These are phyloP conservation scores for Hemileccinum rubropunctum DNA, from an alignment of 768 basidiomycete genomes.

Conservation along the genomic window DNA sequence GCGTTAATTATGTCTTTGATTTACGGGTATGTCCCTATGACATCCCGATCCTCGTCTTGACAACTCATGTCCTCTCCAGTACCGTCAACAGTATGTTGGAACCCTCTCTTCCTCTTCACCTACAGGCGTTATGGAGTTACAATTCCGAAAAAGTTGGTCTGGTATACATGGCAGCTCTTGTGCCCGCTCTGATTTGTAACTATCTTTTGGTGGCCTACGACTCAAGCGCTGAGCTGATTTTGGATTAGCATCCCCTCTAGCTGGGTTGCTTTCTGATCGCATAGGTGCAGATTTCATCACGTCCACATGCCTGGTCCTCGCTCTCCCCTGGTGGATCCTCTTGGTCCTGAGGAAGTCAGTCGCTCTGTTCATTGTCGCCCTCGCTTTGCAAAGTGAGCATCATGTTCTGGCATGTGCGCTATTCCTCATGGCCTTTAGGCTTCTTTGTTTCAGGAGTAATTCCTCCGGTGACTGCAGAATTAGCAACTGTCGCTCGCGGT, in stretches of 20 bases:
- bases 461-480: conserved; percentile 63
- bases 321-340: conserved; percentile 64
- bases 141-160: conserved; percentile 55
- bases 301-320: conserved; percentile 42
- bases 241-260: conserved; percentile 49
- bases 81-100: conserved; percentile 50
- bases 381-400: conserved; percentile 53
- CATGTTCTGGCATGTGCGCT: neutral
- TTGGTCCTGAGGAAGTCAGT: conserved; percentile 54
- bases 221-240: neutral
- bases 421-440: conserved; percentile 34
- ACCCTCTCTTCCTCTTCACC: conserved; percentile 54
- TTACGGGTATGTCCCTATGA: conserved; percentile 46
- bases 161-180: conserved; percentile 61
- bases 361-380: conserved; percentile 34
- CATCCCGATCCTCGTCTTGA: neutral
- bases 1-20: conserved; percentile 45
- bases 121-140: conserved; percentile 49
- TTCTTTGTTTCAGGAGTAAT: conserved; percentile 61
- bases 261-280: conserved; percentile 59
- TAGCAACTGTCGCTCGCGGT: conserved; percentile 55
- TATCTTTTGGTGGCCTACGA: neutral
- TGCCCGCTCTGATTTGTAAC: conserved; percentile 66
- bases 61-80: conserved; percentile 28
- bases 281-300: conserved; percentile 57